Percentiles rank a stretch among this genome's conserved stretches.
Conservation (phyloP, 306 rosid species). For the Betula pendula region DNA sequence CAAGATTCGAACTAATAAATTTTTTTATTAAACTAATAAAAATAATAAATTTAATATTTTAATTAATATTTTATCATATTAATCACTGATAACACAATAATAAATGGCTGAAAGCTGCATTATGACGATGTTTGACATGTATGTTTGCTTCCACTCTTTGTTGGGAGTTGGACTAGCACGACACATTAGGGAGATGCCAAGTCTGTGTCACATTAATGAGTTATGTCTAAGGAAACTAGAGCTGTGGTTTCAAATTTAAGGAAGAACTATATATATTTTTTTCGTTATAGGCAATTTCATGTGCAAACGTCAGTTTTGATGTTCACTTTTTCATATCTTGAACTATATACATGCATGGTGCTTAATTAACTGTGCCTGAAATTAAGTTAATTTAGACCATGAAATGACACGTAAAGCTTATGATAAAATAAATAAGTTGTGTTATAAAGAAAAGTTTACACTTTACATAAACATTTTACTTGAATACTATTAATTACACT, state of each 20-base stretch:
- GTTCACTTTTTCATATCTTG: neutral
- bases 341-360: too few relatives aligned
- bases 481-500: neutral
- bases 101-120: neutral
- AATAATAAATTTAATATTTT: too few relatives aligned
- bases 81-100: too few relatives aligned
- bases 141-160: neutral
- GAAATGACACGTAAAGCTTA: slow-evolving; percentile 13
- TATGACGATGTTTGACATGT: neutral
- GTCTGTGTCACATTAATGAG: slow-evolving; percentile 26
- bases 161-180: neutral
- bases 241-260: slow-evolving; percentile 2
- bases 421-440: slow-evolving; percentile 3
- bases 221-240: slow-evolving; percentile 19
- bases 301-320: neutral
- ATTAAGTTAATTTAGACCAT: too few relatives aligned
- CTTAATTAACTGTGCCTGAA: too few relatives aligned
- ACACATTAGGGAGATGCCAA: neutral
- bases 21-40: too few relatives aligned
- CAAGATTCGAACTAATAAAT: too few relatives aligned
- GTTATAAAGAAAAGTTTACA: neutral
- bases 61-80: too few relatives aligned
- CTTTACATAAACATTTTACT: neutral
- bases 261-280: neutral
- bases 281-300: neutral